Evolutionary conservation across 1,284 basidiomycete species (phyloP), one percentile per base, ranked within the genome.

Genomic region (Cystobasidium pallidum): DNA sequence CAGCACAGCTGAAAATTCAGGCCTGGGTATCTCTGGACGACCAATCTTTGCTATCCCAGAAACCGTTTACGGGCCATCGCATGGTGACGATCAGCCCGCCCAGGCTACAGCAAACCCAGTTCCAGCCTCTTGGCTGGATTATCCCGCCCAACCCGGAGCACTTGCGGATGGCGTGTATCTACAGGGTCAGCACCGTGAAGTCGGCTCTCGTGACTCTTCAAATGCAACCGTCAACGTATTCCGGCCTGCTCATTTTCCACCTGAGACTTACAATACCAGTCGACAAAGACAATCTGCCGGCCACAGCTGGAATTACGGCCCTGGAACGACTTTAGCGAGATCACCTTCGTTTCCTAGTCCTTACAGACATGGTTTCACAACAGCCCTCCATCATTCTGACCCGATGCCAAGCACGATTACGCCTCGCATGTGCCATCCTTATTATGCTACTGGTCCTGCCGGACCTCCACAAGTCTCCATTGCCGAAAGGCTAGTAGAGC

Each of bases 291-390:
- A 57, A 36, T 34, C 30, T n/a, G 54, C 21, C 15, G 19, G n/a
- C 2, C 54, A 57, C 4, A 57, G 15, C 10, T 36, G 32, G 30
- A 57, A 57, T n/a, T 36, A 57, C 15, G 54, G 54, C 17, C 30
- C 54, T 57, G 54, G 30, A 34, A n/a, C 54, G 4, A 57, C 54
- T 34, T 34, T 57, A n/a, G 54, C 54, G 6, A 57, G 21, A 36
- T 32, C 54, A 15, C 54, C 54, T 57, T 57, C 54, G 34, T 57
- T 57, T n/a, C 19, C 54, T 10, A 57, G 54, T 57, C 54, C 54
- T 3, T 36, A 32, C 10, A 10, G 28, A 19, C 32, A 34, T 10
- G 21, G 10, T 34, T 32, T 28, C n/a, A 17, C 6, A 57, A n/a
- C 15, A n/a, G 32, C 19, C 26, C 32, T 32, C 7, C 10, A 10